phyloP scores from a whole-genome alignment of 2,329 filamentous ascomycete genomes.

The Cytospora piceicola region DNA sequence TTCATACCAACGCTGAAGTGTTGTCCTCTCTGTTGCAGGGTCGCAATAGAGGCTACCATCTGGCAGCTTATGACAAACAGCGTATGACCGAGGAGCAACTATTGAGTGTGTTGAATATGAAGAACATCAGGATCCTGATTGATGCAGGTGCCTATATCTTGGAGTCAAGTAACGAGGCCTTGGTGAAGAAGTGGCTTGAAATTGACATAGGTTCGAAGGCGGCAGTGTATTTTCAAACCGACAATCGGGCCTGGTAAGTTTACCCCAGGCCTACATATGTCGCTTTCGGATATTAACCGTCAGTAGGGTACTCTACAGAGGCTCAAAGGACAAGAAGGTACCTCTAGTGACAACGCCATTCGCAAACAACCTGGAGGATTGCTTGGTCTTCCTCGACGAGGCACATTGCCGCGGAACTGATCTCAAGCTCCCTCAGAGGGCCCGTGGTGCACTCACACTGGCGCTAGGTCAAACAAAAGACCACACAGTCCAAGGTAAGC shows the following conservation, averaged over 20 bases:
- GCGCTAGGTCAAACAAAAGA: conserved; percentile 63
- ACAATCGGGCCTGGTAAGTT: conserved; percentile 46
- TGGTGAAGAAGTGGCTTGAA: conserved; percentile 56
- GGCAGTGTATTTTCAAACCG: conserved; percentile 57
- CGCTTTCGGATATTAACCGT: not conserved
- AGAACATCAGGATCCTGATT: conserved; percentile 58
- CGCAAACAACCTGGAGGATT: conserved; percentile 53
- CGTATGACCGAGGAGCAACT: conserved; percentile 50
- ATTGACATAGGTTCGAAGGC: conserved; percentile 49
- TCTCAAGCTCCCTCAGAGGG: conserved; percentile 54
- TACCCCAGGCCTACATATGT: too few relatives aligned
- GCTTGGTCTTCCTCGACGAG: conserved; percentile 64
- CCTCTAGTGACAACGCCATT: conserved; percentile 59
- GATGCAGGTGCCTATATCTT: conserved; percentile 68
- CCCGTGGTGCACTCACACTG: conserved; percentile 58
- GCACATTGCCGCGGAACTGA: conserved; percentile 66
- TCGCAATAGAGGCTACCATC: conserved; percentile 54
- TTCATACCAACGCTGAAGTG: conserved; percentile 67
- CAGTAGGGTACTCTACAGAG: conserved; percentile 44
- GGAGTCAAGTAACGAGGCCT: conserved; percentile 58
- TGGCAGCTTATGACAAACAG: conserved; percentile 38
- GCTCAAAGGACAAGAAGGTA: conserved; percentile 35
- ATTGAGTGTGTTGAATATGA: conserved; percentile 43
- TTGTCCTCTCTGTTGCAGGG: conserved; percentile 59
- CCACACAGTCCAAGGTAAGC: conserved; percentile 60